Evolutionary conservation across 192 early-diverging fungal species (phyloP).

Genomic region (Phycomyces nitens): DNA sequence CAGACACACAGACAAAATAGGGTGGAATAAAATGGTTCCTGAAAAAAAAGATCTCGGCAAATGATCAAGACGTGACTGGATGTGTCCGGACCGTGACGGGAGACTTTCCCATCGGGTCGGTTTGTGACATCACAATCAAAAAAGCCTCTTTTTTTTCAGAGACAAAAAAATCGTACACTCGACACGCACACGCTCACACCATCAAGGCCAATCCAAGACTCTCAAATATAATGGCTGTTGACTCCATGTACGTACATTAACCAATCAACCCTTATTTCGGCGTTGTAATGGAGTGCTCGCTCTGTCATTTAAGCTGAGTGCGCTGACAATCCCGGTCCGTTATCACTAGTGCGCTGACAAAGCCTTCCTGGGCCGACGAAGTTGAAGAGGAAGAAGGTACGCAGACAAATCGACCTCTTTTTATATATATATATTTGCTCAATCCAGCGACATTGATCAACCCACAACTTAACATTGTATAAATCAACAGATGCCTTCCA

Average conservation of each 20-base stretch:
- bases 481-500: constrained; percentile 25
- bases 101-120: neutral
- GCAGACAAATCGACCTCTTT: neutral
- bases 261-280: neutral
- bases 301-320: neutral
- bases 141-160: constrained; percentile 3
- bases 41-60: constrained; percentile 2
- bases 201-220: neutral
- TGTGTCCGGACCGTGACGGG: no score
- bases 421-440: no score
- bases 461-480: neutral
- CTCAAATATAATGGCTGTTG: neutral
- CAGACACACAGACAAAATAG: neutral
- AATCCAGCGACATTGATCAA: neutral
- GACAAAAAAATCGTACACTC: neutral
- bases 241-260: constrained; percentile 1
- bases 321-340: constrained; percentile 2
- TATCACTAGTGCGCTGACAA: constrained; percentile 30
- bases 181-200: neutral
- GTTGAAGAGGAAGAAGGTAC: constrained; percentile 60
- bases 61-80: no score
- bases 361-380: constrained; percentile 74
- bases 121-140: neutral
- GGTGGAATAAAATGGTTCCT: neutral
- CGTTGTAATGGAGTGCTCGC: neutral